Conservation (phyloP, 257 asterid genomes). For the Plantago ovata region DNA sequence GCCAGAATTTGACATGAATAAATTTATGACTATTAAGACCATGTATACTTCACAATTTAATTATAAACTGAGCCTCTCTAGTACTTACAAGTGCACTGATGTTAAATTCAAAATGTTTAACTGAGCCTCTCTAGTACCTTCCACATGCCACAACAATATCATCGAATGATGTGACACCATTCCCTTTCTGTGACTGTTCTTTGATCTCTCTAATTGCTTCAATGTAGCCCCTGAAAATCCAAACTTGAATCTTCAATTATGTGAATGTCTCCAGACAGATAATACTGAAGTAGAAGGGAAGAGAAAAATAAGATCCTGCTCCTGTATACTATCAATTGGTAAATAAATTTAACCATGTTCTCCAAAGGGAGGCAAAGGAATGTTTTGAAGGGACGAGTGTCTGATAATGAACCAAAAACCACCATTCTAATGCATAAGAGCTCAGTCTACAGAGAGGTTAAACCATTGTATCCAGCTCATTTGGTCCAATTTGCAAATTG, state of each 20-base stretch:
- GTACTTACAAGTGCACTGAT: background rate
- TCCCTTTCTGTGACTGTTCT: slow-evolving; percentile 47
- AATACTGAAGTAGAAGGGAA: background rate
- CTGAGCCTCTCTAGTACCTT: slow-evolving; percentile 70
- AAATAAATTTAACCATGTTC: too few species aligned
- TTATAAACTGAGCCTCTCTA: background rate
- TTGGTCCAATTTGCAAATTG: too few species aligned
- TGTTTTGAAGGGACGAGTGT: too few species aligned
- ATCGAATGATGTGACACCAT: slow-evolving; percentile 40
- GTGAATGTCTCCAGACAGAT: background rate
- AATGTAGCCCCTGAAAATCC: slow-evolving; percentile 74
- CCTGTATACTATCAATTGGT: background rate
- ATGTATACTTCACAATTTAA: background rate
- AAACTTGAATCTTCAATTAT: slow-evolving; percentile 8
- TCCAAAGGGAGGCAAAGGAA: too few species aligned
- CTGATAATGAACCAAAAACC: too few species aligned
- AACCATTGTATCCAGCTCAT: too few species aligned
- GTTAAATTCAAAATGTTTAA: slow-evolving; percentile 1
- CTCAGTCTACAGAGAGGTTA: too few species aligned
- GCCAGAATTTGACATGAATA: background rate
- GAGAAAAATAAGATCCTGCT: background rate
- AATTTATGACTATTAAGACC: background rate
- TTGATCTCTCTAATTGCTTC: slow-evolving; percentile 89
- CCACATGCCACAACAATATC: slow-evolving; percentile 94
- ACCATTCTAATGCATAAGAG: too few species aligned